Base-by-base conservation (phyloP, 495 filamentous ascomycete species). In the Evansstolkia leycettana region DNA sequence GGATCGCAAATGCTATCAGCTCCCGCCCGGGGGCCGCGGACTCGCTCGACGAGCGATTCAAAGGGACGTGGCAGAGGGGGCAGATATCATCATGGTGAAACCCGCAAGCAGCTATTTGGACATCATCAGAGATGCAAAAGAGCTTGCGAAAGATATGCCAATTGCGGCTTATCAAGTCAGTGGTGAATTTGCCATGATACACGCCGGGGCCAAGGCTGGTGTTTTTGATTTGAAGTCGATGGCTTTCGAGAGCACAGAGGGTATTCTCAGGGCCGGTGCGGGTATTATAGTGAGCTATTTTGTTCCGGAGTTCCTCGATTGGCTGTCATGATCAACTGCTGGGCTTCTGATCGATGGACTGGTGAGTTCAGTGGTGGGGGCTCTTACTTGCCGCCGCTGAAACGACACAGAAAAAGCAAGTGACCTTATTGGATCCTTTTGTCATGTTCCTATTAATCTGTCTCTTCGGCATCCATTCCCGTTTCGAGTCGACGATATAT, bases 31-130 rank as follows among this genome's bases (percentile, higher is more conserved):
- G 31, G 90, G 86, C 13, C 76, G 89, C 14, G 90, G 90, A n/a
- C 74, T 98, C 37, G 90, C 90, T 17, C 78, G 89, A 31, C 78
- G 90, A 37, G 92, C 92, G 11, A 96, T 98, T 38, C 59, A 73
- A 26, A 73, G 92, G 40, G 90, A 98, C 51, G 86, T 96, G 31
- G 69, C 67, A 39, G 90, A 98, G 57, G 90, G 90, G 15, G 90
- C 90, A 11, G 90, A 98, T 54, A 86, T 94, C 43, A 94, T 98
- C 49, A 95, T 98, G 92, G 90, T 98, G 28, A 98, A 98, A 62
- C 90, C 90, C 2, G 88, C 90, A 7, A 78, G 78, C 39, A 84
- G 85, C 49, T 96, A 94, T 51, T 67, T 96, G 16, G 92, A 98
- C 55, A 90, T 98, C 48, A 94, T 96, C 45, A 80, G 80, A 35